Base-by-base conservation (phyloP, 371 early-diverging fungal species). In the Syncephalastrum sp. region DNA sequence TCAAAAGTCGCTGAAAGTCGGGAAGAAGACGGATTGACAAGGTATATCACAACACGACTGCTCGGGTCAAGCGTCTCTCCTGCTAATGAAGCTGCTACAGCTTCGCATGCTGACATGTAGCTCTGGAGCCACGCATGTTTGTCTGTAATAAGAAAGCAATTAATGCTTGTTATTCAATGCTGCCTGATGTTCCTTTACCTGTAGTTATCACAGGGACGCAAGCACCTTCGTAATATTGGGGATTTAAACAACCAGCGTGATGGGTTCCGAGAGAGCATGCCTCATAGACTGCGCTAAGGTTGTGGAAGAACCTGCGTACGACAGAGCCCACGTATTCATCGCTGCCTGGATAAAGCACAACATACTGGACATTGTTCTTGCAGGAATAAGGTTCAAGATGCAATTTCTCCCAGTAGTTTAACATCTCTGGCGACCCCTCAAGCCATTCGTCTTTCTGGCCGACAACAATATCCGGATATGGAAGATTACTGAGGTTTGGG, bases 381-480 rank as follows among this genome's bases (percentile, higher is more conserved):
- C 49, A 54, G 1, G 78, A 81, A 44, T 79, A 83, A 0, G 86
- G 86, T 46, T 82, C 83, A 14, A 86, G 61, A 24, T 81, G 71
- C 42, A 82, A 58, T 19, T 83, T 83, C 42, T 84, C 85, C 86
- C 86, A 86, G 57, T 82, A 78, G 17, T 72, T 67, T 10, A 86
- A 52, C 38, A 86, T 66, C 3, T 73, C 68, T 1, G 82, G 74
- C 0, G 82, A 75, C 5, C 82, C 82, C 53, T 82, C 83, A 17
- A 86, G 69, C 58, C 72, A 74, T 15, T 84, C 81, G 5, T 81
- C 82, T 16, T 82, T 74, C 2, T 80, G 73, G 10, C 78, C 77
- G 8, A 84, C 81, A n/a, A 76, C 75, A 47, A 86, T 77, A 45
- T 78, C 82, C 1, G 84, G 84, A 2, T 82, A 67, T 4, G 50